Evolutionary conservation across 768 basidiomycete species (phyloP).

Genomic region (Strobilomyces confusus): DNA sequence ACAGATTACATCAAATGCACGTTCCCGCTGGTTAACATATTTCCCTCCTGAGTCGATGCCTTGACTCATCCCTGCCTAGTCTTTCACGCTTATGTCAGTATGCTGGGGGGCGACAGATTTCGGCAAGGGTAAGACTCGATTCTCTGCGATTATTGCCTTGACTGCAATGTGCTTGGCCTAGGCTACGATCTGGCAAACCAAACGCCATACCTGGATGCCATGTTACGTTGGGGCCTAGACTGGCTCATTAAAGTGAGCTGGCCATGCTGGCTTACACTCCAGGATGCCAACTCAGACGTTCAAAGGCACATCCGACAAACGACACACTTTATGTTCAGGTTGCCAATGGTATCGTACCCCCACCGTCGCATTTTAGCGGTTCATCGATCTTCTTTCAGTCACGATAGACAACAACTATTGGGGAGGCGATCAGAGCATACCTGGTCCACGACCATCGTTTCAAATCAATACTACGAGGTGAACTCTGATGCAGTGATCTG

Average conservation of each 20-base stretch:
- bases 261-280: background rate
- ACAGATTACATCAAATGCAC: slow-evolving; percentile 86
- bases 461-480: slow-evolving; percentile 68
- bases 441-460: slow-evolving; percentile 68
- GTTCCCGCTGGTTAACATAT: slow-evolving; percentile 64
- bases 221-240: slow-evolving; percentile 86
- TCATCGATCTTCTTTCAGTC: slow-evolving; percentile 34
- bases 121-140: slow-evolving; percentile 54
- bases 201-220: slow-evolving; percentile 87
- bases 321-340: slow-evolving; percentile 76
- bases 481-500: background rate
- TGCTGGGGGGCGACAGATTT: slow-evolving; percentile 90
- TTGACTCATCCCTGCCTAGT: slow-evolving; percentile 36
- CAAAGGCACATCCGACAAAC: slow-evolving; percentile 73
- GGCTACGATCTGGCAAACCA: slow-evolving; percentile 85
- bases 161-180: slow-evolving; percentile 20
- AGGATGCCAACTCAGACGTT: background rate
- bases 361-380: background rate
- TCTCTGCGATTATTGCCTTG: background rate
- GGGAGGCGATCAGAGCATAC: slow-evolving; percentile 83
- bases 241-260: slow-evolving; percentile 82
- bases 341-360: slow-evolving; percentile 46
- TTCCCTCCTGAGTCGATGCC: background rate
- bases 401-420: slow-evolving; percentile 76
- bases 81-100: slow-evolving; percentile 78